Conservation (phyloP, 805 yeast species). For the Torulaspora franciscae region DNA sequence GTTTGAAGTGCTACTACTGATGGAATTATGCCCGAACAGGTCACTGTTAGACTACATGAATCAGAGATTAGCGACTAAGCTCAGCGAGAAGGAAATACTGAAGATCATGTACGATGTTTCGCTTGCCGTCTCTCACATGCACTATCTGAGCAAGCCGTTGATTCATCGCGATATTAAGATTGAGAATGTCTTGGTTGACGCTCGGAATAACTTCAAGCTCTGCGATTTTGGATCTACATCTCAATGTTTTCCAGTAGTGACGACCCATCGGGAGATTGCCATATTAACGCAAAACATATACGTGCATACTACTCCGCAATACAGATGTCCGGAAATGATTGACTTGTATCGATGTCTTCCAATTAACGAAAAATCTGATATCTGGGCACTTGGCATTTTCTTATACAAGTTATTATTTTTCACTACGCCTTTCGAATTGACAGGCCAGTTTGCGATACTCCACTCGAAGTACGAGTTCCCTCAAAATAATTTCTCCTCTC, state of each 20-base stretch:
- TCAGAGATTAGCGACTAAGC: constrained; percentile 69
- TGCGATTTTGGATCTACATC: constrained; percentile 94
- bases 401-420: constrained; percentile 86
- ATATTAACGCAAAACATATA: constrained; percentile 77
- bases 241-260: constrained; percentile 43
- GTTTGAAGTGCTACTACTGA: constrained; percentile 83
- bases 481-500: constrained; percentile 64
- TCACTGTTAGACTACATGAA: constrained; percentile 92
- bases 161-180: constrained; percentile 93
- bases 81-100: constrained; percentile 69
- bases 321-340: constrained; percentile 93
- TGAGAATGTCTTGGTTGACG: constrained; percentile 84
- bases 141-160: constrained; percentile 56
- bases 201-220: constrained; percentile 63
- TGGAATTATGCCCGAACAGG: constrained; percentile 89
- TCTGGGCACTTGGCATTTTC: constrained; percentile 95
- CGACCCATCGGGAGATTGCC: constrained; percentile 74
- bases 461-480: constrained; percentile 82
- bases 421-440: constrained; percentile 86
- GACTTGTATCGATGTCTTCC: constrained; percentile 79
- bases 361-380: constrained; percentile 86
- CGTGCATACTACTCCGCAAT: constrained; percentile 92
- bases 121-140: constrained; percentile 81
- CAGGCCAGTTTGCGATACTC: constrained; percentile 79
- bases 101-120: constrained; percentile 80